These are phyloP conservation scores for Leptodontidium sp. DNA, from an alignment of 2,329 filamentous ascomycete species.

Conservation along the genomic window DNA sequence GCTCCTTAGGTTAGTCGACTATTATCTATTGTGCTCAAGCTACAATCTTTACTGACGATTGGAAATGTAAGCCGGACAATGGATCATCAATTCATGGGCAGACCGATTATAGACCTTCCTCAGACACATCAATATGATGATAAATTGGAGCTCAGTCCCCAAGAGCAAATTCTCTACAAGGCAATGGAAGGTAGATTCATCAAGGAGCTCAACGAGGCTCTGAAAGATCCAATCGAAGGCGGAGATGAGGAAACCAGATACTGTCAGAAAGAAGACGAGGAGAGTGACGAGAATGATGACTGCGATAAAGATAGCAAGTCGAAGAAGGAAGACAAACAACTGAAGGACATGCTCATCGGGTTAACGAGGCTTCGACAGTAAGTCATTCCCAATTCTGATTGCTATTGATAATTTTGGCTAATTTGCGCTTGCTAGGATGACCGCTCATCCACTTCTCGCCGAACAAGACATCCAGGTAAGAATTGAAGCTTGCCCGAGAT, in stretches of 20 bases:
- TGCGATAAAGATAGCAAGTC: not conserved
- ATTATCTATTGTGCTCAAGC: not conserved
- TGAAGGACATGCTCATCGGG: not conserved
- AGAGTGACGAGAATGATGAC: not conserved
- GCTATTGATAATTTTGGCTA: too few species aligned
- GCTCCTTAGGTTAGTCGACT: not conserved
- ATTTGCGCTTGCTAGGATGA: constrained; percentile 12
- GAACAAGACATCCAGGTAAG: constrained; percentile 22
- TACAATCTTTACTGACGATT: not conserved
- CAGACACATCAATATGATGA: not conserved
- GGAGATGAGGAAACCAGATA: not conserved
- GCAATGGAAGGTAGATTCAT: constrained; percentile 6
- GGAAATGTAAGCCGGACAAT: constrained; percentile 1
- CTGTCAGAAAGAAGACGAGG: not conserved
- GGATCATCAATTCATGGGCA: constrained; percentile 10
- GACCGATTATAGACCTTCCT: constrained; percentile 14
- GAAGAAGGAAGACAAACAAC: not conserved
- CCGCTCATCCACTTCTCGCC: constrained; percentile 22
- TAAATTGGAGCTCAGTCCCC: not conserved
- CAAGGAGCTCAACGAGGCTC: not conserved
- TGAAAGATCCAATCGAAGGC: not conserved
- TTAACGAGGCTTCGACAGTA: constrained; percentile 7
- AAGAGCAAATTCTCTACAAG: constrained; percentile 7
- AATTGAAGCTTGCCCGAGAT: not conserved
- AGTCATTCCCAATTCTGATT: not conserved